These are phyloP conservation scores for Kuraishia ogatae DNA, from an alignment of 805 yeast genomes.

Conservation along the genomic window DNA sequence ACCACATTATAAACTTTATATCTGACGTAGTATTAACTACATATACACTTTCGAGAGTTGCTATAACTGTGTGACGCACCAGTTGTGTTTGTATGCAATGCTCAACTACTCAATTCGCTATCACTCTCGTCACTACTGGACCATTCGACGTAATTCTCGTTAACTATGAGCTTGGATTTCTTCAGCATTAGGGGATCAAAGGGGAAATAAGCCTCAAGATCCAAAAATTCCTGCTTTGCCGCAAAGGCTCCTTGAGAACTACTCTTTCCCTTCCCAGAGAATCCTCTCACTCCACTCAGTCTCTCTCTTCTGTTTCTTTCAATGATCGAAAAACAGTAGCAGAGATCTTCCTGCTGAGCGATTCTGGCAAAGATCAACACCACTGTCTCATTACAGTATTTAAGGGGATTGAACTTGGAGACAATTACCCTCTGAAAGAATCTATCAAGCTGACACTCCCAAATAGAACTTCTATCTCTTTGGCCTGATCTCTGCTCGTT, in stretches of 20 bases:
- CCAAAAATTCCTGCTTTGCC: constrained; percentile 75
- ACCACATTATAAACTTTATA: too few species aligned
- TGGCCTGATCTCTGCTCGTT: constrained; percentile 58
- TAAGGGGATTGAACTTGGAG: constrained; percentile 87
- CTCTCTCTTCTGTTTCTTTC: constrained; percentile 80
- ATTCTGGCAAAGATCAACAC: constrained; percentile 89
- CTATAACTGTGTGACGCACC: neutral
- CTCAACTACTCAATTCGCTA: constrained; percentile 1
- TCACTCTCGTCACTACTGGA: constrained; percentile 52
- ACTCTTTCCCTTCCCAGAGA: neutral
- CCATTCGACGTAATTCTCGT: constrained; percentile 73
- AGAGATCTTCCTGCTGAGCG: constrained; percentile 82
- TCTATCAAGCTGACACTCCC: constrained; percentile 80
- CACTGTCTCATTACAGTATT: constrained; percentile 89
- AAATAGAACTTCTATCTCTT: constrained; percentile 28
- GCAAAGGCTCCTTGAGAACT: constrained; percentile 18
- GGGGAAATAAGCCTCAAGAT: constrained; percentile 92
- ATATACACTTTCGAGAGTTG: neutral
- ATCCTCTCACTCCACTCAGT: constrained; percentile 30
- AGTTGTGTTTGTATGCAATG: neutral
- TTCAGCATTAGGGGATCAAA: constrained; percentile 85
- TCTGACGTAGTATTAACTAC: neutral
- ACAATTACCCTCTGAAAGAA: constrained; percentile 80
- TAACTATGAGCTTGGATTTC: constrained; percentile 44
- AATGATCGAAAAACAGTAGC: constrained; percentile 88